Percentiles rank a stretch among this genome's conserved stretches.
Evolutionary conservation across 2,329 filamentous ascomycete species (phyloP).

Genomic region (Zarea fungicola): DNA sequence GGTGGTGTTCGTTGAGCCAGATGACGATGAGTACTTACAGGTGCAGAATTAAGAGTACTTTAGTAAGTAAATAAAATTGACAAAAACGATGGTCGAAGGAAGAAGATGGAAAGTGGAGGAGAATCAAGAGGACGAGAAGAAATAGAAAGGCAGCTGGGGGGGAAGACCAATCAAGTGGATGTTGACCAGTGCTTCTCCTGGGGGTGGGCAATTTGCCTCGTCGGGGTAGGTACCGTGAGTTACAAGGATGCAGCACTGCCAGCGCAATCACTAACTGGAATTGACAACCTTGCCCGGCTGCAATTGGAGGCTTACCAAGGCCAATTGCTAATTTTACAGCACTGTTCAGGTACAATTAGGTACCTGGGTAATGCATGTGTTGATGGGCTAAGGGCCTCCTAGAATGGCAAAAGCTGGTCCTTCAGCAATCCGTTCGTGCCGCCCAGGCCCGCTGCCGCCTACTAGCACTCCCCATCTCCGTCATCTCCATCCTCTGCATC

Average conservation of each 20-base stretch:
- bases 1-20: too few species aligned
- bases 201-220: not conserved
- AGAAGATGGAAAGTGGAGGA: not conserved
- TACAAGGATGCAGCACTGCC: too few species aligned
- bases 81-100: not conserved
- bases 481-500: not conserved
- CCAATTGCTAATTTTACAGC: too few species aligned
- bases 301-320: too few species aligned
- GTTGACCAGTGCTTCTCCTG: not conserved
- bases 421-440: not conserved
- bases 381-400: not conserved
- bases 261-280: too few species aligned
- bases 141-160: not conserved
- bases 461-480: not conserved
- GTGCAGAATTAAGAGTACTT: not conserved
- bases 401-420: not conserved
- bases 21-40: not conserved
- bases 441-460: not conserved
- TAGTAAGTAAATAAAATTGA: too few species aligned
- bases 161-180: not conserved
- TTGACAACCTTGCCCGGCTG: too few species aligned
- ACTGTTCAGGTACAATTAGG: too few species aligned
- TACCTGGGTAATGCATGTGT: not conserved
- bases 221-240: not conserved
- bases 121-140: not conserved